Base-by-base conservation (phyloP, 306 rosid species). In the Casuarina glauca region DNA sequence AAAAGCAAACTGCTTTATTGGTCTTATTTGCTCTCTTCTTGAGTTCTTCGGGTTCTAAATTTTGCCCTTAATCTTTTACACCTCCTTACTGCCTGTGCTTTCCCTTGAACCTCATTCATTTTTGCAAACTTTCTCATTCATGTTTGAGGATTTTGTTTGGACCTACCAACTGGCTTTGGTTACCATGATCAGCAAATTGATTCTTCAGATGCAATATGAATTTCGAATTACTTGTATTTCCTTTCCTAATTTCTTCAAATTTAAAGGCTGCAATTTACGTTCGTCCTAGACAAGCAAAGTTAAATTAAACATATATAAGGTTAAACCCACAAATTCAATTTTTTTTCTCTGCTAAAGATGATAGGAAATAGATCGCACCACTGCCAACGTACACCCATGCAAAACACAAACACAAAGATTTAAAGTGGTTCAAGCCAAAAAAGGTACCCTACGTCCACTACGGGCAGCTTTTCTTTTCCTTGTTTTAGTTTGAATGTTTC, bases 1-100 rank as follows among this genome's bases (percentile, higher is more conserved):
- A 60, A 51, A 36, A 16, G 55, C 66, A n/a, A 13, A 54, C 61
- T 1, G 6, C 61, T 32, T 26, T 62, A 43, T 6, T 11, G 2
- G 8, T 2, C 12, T 68, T 54, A 58, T 53, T 63, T 61, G 49
- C 69, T 80, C 36, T 32, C 45, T 69, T 55, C 66, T 45, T 74
- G 42, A 53, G 57, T 70, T 77, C 9, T 17, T 49, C 52, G 74
- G 39, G 76, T 71, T 61, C 43, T 17, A 53, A 17, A 15, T 62
- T 17, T 69, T 60, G 1, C 13, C 39, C 66, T 60, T 5, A 60
- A 32, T 73, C 32, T 41, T 19, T 26, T 44, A 48, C 45, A 53
- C 72, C 43, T 38, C 2, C 58, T 35, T 38, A 62, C 53, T 66
- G 50, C 4, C 53, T 57, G 72, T 9, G 19, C 3, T 72, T 39